These are phyloP conservation scores for Pichia paraexigua DNA, from an alignment of 805 yeast species.

Conservation along the genomic window DNA sequence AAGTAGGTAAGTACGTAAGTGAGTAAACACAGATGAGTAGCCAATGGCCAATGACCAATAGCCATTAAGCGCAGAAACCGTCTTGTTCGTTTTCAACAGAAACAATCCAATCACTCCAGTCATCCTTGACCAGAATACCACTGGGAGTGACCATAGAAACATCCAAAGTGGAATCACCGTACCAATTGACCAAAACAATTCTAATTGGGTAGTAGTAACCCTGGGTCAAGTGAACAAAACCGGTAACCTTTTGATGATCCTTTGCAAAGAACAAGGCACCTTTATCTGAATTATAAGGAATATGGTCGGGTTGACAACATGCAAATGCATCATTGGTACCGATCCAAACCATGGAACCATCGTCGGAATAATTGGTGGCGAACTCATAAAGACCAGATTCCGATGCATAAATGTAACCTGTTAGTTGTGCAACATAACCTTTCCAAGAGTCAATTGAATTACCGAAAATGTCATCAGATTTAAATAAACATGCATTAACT, in stretches of 20 bases:
- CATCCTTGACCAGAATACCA: conserved; percentile 2
- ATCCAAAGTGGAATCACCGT: conserved; percentile 5
- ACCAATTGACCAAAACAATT: conserved; percentile 12
- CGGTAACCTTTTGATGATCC: background rate
- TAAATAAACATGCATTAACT: conserved; percentile 3
- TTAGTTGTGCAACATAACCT: conserved; percentile 8
- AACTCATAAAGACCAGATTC: conserved; percentile 25
- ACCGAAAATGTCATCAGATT: conserved; percentile 3
- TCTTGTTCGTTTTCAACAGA: conserved; percentile 1
- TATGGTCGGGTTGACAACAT: conserved; percentile 24
- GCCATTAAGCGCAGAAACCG: conserved; percentile 3
- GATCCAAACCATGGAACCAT: conserved; percentile 25
- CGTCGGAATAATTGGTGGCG: conserved; percentile 21
- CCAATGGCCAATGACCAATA: no score
- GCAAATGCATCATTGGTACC: conserved; percentile 27
- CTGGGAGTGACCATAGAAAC: conserved; percentile 7
- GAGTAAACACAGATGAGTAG: no score
- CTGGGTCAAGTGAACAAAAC: conserved; percentile 9
- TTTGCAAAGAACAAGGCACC: conserved; percentile 8
- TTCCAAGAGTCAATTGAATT: conserved; percentile 5
- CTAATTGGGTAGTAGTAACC: conserved; percentile 16
- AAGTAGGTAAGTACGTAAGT: no score
- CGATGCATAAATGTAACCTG: conserved; percentile 3
- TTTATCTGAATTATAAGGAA: conserved; percentile 1
- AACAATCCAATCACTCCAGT: conserved; percentile 5